A percentile compares a stretch with the other conserved stretches of the same genome.
Evolutionary conservation across 202 grass and related monocot genomes (phyloP).

Genomic region (Setaria viridis): DNA sequence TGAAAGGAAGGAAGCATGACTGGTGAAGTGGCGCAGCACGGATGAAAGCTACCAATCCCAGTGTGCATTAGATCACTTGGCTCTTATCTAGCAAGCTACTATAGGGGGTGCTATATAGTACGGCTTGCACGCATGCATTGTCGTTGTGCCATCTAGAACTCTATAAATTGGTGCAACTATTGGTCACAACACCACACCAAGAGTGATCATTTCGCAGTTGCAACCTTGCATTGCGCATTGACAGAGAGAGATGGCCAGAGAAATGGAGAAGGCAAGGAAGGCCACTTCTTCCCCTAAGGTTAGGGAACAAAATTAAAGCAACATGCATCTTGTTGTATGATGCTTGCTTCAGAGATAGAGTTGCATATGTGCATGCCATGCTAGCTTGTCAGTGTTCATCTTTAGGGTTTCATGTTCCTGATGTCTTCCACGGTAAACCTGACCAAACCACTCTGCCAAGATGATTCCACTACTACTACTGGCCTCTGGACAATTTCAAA

Average conservation of each 20-base stretch:
- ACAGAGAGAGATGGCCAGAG: slow-evolving; percentile 39
- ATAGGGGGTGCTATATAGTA: slow-evolving; percentile 4
- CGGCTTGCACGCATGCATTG: slow-evolving; percentile 26
- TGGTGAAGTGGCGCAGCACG: slow-evolving; percentile 60
- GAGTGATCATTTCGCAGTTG: slow-evolving; percentile 9
- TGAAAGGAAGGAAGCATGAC: slow-evolving; percentile 50
- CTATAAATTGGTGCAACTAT: slow-evolving; percentile 70
- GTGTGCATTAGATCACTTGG: not conserved
- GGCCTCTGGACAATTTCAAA: not conserved
- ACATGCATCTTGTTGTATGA: not conserved
- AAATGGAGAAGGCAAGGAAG: slow-evolving; percentile 62
- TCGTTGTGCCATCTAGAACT: slow-evolving; percentile 16
- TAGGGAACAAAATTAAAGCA: slow-evolving; percentile 15
- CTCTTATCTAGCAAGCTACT: not conserved
- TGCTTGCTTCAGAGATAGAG: not conserved
- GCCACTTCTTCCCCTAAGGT: slow-evolving; percentile 61
- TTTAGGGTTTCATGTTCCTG: not conserved
- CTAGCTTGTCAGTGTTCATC: not conserved
- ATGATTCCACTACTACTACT: not conserved
- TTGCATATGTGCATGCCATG: not conserved
- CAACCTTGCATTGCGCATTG: slow-evolving; percentile 37
- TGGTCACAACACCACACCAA: slow-evolving; percentile 28
- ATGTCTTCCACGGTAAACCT: not conserved
- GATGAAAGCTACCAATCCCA: slow-evolving; percentile 48
- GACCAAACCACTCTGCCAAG: not conserved